Evolutionary conservation across 2,329 filamentous ascomycete species (phyloP).

Genomic region (Daldinia sp.): DNA sequence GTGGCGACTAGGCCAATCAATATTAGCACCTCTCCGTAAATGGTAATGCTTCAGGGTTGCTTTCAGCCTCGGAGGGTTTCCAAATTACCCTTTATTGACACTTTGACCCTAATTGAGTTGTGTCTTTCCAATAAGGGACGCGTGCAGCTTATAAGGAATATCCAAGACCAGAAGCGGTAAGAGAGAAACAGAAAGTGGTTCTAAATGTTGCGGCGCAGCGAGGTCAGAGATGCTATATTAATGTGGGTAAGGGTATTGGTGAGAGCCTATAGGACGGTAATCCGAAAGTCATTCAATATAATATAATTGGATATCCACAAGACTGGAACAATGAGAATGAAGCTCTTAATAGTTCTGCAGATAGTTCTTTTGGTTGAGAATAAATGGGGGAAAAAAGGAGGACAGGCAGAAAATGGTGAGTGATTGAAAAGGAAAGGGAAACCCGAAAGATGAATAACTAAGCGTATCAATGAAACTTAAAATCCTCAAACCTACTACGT

Average conservation of each 20-base stretch:
- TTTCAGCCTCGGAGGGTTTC: conserved; percentile 11
- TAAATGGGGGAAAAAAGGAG: background rate
- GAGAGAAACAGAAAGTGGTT: background rate
- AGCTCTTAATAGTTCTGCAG: background rate
- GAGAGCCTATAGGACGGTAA: background rate
- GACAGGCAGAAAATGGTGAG: background rate
- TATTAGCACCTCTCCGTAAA: conserved; percentile 43
- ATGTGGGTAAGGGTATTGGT: background rate
- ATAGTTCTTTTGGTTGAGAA: background rate
- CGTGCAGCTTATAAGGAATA: conserved; percentile 10
- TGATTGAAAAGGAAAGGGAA: too few species aligned
- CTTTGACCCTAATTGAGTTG: conserved; percentile 18
- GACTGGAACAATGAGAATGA: background rate
- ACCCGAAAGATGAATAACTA: background rate
- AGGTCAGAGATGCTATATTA: background rate
- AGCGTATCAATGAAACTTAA: background rate
- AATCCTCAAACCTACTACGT: background rate
- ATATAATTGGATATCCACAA: conserved; percentile 7
- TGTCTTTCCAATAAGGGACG: conserved; percentile 22
- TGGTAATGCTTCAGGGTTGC: conserved; percentile 41
- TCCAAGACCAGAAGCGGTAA: conserved; percentile 12
- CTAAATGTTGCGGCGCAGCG: background rate
- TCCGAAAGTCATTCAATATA: conserved; percentile 1
- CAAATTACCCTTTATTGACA: conserved; percentile 12
- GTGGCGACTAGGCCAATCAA: conserved; percentile 47